Base-by-base conservation (phyloP, 2,329 filamentous ascomycete genomes). In the Ophiostoma piceae region DNA sequence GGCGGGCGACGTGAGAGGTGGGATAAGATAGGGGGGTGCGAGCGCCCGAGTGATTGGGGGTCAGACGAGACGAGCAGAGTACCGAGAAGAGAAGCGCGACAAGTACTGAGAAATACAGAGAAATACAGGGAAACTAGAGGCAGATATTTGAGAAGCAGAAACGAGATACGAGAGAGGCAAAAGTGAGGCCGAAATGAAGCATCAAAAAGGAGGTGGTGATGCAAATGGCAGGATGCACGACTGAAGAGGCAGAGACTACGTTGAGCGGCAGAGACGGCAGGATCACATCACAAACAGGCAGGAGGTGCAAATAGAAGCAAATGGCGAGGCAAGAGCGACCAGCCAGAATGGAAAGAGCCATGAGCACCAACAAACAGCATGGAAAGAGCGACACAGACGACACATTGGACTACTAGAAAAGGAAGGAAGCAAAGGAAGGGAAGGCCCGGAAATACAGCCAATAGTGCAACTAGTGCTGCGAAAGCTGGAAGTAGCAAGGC, bases 21-120 rank as follows among this genome's bases (percentile, higher is more conserved):
- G 62, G 60, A 64, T 64, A 62, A 35, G 62, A 65, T 65, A 65
- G 62, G 62, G 62, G 62, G 62, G 62, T 65, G 32, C 35, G 62
- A 65, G 32, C 3, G 19, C 62, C 51, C 26, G 57, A 62, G 57
- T 62, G 26, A 65, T 39, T 39, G 19, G n/a, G 62, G 35, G 35
- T 65, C 35, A 65, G 62, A 65, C 62, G 26, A 39, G 32, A 19
- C 32, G 35, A 12, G 8, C 12, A 64, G 7, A 32, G 19, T 35
- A 62, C 35, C 35, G 35, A 35, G 35, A 14, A 16, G 35, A 62
- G 12, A 62, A 35, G 3, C 12, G 35, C 6, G 16, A 35, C 6
- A 62, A 5, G 7, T 1, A 35, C 35, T 35, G 35, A 35, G 3
- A 35, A 35, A 35, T 35, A 35, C 35, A 8, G 2, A 19, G 26